phyloP scores from a whole-genome alignment of 176 grass and related monocot species.

The Chrysopogon serrulatus region DNA sequence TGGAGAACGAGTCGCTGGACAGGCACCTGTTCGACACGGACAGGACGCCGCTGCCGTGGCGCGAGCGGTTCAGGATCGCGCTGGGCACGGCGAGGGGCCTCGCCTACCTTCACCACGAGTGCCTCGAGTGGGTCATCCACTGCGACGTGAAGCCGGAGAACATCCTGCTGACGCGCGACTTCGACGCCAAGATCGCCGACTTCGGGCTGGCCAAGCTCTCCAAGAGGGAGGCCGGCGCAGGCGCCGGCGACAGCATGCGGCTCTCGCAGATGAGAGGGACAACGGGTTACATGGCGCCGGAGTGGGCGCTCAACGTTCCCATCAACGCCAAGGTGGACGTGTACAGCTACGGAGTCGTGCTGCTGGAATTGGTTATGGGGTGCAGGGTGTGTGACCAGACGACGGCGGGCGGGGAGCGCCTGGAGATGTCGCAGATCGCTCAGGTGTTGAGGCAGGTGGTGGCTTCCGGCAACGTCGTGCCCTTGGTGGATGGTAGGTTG shows the following conservation, averaged over 20 bases:
- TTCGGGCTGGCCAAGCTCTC: slow-evolving; percentile 61
- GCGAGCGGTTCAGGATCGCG: slow-evolving; percentile 50
- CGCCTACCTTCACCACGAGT: slow-evolving; percentile 75
- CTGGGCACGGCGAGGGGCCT: slow-evolving; percentile 54
- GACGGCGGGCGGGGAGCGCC: neutral
- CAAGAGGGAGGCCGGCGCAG: slow-evolving; percentile 13
- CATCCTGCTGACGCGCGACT: slow-evolving; percentile 53
- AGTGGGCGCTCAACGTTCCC: slow-evolving; percentile 2
- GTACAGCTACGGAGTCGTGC: slow-evolving; percentile 1
- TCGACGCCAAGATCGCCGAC: slow-evolving; percentile 65
- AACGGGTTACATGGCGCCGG: slow-evolving; percentile 9
- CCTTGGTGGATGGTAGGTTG: slow-evolving; percentile 28
- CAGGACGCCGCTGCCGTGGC: slow-evolving; percentile 18
- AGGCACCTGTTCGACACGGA: slow-evolving; percentile 39
- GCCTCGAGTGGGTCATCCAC: slow-evolving; percentile 77
- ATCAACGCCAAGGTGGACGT: slow-evolving; percentile 7
- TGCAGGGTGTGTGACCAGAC: neutral
- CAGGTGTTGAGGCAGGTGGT: slow-evolving; percentile 17
- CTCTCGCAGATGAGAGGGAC: neutral
- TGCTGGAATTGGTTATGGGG: neutral
- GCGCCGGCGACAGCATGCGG: neutral
- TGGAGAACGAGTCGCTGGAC: slow-evolving; percentile 59
- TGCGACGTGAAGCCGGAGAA: slow-evolving; percentile 84
- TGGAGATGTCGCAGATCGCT: slow-evolving; percentile 8
- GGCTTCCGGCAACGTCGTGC: neutral